Conservation (phyloP, 176 grass and related monocot genomes). For the Guadua angustifolia region DNA sequence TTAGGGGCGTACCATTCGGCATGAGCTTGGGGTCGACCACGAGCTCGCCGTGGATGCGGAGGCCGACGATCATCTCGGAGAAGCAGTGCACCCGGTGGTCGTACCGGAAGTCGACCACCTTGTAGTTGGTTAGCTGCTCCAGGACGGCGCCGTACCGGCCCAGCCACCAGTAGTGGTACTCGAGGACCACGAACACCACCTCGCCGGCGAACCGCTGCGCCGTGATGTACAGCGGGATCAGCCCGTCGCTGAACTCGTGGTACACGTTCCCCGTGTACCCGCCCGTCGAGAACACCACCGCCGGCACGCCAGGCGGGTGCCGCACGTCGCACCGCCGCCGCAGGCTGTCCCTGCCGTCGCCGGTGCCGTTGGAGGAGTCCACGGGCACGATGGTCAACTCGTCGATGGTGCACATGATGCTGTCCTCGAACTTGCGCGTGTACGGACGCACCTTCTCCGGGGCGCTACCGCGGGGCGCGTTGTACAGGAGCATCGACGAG, state of each 20-base stretch:
- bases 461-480: constrained; percentile 37
- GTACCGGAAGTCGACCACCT: constrained; percentile 76
- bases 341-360: background rate
- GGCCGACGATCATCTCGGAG: constrained; percentile 82
- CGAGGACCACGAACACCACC: constrained; percentile 86
- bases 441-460: constrained; percentile 84
- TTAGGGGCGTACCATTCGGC: constrained; percentile 60
- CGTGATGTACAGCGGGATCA: constrained; percentile 91
- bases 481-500: constrained; percentile 66
- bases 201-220: constrained; percentile 78
- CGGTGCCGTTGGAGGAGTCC: constrained; percentile 13
- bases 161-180: constrained; percentile 91
- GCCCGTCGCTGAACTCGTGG: constrained; percentile 98
- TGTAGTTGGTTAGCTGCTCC: constrained; percentile 78
- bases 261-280: constrained; percentile 99
- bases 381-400: constrained; percentile 68
- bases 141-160: constrained; percentile 74
- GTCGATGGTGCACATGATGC: constrained; percentile 76
- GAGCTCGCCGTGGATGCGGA: constrained; percentile 94
- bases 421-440: constrained; percentile 89
- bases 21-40: constrained; percentile 84
- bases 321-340: constrained; percentile 63
- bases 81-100: constrained; percentile 94
- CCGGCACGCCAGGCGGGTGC: constrained; percentile 63
- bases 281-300: constrained; percentile 90